Evolutionary conservation across 106 monocot species (phyloP).

Genomic region (Agapanthus africanus): DNA sequence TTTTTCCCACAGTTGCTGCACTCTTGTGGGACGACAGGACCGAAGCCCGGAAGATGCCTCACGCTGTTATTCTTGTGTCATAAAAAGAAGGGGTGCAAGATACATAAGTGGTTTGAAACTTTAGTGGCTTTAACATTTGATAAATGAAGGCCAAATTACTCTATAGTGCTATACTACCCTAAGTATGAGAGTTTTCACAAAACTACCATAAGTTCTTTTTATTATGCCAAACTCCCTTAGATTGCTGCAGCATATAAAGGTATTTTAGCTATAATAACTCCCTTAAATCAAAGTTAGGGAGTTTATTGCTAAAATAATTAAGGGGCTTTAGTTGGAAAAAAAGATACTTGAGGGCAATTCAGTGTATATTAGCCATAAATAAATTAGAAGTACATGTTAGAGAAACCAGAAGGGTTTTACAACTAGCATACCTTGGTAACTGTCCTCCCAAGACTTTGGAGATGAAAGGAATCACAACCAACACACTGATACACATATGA

Average conservation of each 20-base stretch:
- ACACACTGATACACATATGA: constrained; percentile 91
- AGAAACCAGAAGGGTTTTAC: background rate
- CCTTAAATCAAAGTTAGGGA: background rate
- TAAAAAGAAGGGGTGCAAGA: background rate
- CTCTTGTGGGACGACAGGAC: constrained; percentile 75
- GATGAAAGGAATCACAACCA: constrained; percentile 95
- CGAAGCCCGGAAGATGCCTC: constrained; percentile 64
- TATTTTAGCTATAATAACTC: no score
- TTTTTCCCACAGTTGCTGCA: constrained; percentile 79
- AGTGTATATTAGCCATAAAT: background rate
- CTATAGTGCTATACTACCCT: no score
- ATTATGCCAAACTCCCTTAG: no score
- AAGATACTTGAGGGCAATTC: no score
- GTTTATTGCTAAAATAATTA: background rate
- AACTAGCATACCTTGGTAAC: constrained; percentile 52
- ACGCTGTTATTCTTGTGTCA: constrained; percentile 55
- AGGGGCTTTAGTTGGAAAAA: background rate
- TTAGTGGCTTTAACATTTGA: no score
- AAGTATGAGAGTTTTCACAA: constrained; percentile 91
- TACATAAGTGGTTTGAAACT: constrained; percentile 50
- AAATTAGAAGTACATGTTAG: background rate
- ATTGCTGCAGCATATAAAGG: no score
- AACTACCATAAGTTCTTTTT: constrained; percentile 12
- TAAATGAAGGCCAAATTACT: no score
- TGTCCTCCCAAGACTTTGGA: constrained; percentile 77